Evolutionary conservation across 768 basidiomycete species (phyloP).

Genomic region (Lactarius pseudohatsudake): DNA sequence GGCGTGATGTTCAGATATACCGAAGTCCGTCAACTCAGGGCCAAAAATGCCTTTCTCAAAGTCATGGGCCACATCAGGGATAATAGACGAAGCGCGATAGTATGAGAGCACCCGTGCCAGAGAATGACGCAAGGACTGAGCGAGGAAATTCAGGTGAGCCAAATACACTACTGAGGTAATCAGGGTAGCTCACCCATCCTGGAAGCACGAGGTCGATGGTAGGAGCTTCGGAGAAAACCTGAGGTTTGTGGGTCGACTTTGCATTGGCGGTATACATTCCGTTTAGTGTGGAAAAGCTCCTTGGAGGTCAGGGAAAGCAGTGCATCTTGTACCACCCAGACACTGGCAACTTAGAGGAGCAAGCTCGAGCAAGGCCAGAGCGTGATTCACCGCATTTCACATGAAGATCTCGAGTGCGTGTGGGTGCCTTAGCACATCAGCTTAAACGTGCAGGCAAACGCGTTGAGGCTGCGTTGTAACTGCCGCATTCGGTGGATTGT

Average conservation of each 20-base stretch:
- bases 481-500: not conserved
- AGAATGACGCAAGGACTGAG: slow-evolving; percentile 17
- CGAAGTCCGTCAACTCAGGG: slow-evolving; percentile 1
- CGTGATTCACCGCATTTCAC: not conserved
- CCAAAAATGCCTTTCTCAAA: slow-evolving; percentile 17
- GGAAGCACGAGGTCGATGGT: slow-evolving; percentile 16
- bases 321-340: slow-evolving; percentile 15
- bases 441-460: slow-evolving; percentile 15
- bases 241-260: slow-evolving; percentile 8
- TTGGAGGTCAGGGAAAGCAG: not conserved
- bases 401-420: slow-evolving; percentile 4
- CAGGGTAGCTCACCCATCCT: slow-evolving; percentile 20
- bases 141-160: not conserved
- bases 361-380: slow-evolving; percentile 9
- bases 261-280: slow-evolving; percentile 17
- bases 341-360: slow-evolving; percentile 5
- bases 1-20: slow-evolving; percentile 1
- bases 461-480: slow-evolving; percentile 19
- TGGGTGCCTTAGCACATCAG: slow-evolving; percentile 1
- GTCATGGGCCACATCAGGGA: slow-evolving; percentile 2
- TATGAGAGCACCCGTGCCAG: slow-evolving; percentile 20
- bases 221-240: slow-evolving; percentile 23
- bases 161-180: not conserved
- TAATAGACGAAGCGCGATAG: slow-evolving; percentile 4
- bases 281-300: not conserved